These are phyloP conservation scores for Globisporangium irregulare DNA, from an alignment of 352 stramenopile genomes.

Conservation along the genomic window DNA sequence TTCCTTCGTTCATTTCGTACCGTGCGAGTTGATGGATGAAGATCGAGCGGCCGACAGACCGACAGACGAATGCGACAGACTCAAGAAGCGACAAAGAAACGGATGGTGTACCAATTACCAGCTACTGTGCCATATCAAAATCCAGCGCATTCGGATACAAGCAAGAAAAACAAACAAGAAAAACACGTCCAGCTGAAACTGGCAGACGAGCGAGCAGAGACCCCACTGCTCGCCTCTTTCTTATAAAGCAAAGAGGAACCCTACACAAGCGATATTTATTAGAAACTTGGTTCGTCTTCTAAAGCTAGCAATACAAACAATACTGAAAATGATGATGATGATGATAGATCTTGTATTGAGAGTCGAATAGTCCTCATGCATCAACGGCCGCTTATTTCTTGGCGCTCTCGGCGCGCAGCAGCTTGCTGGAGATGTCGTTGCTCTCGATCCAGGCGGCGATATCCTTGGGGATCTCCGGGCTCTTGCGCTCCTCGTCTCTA, in stretches of 20 bases:
- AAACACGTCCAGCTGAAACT: background rate
- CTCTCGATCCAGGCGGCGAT: constrained; percentile 67
- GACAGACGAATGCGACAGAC: background rate
- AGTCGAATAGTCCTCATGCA: background rate
- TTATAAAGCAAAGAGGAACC: background rate
- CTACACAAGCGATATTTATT: constrained; percentile 7
- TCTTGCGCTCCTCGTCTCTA: constrained; percentile 27
- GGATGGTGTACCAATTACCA: constrained; percentile 19
- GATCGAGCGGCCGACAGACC: background rate
- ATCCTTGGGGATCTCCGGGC: constrained; percentile 45
- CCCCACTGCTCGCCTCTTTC: background rate
- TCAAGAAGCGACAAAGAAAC: constrained; percentile 9
- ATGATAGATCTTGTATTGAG: background rate
- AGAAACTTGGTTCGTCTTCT: constrained; percentile 1
- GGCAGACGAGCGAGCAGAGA: background rate
- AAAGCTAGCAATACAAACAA: background rate
- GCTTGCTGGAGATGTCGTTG: constrained; percentile 73
- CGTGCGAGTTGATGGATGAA: background rate
- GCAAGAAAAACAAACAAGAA: background rate
- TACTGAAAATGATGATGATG: background rate
- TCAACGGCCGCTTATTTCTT: background rate
- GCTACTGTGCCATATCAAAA: constrained; percentile 25
- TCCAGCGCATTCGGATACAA: background rate
- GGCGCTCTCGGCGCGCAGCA: constrained; percentile 42
- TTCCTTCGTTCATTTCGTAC: background rate